Percentiles rank a stretch among this genome's conserved stretches.
phyloP scores from a whole-genome alignment of 306 rosid species.

The Medicago ruthenica region DNA sequence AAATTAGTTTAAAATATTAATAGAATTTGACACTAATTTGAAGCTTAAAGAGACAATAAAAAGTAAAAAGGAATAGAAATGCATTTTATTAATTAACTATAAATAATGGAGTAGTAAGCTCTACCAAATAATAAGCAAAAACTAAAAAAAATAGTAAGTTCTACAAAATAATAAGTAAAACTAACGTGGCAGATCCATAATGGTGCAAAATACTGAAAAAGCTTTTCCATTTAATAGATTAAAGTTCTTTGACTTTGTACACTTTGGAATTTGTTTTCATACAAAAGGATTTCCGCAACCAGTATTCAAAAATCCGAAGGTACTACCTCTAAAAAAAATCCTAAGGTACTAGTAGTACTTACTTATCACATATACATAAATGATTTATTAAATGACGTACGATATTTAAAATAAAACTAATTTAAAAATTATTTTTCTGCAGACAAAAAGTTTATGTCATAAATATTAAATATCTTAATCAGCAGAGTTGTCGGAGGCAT shows the following conservation, averaged over 20 bases:
- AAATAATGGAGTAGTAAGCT: neutral
- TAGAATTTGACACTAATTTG: too few relatives aligned
- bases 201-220: neutral
- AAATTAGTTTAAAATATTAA: too few relatives aligned
- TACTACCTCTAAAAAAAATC: neutral
- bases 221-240: neutral
- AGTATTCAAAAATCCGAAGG: neutral
- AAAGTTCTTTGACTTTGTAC: constrained; percentile 18
- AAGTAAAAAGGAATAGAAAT: too few relatives aligned
- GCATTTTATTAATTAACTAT: too few relatives aligned
- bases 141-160: too few relatives aligned
- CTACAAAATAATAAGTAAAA: neutral
- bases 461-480: neutral
- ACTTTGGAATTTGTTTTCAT: neutral
- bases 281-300: too few relatives aligned
- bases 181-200: neutral
- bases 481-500: neutral
- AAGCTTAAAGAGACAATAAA: too few relatives aligned
- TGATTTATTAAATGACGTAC: neutral
- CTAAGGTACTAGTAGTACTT: neutral
- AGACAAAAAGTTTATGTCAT: neutral
- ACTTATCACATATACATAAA: neutral
- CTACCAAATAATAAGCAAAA: neutral
- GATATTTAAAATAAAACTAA: neutral
- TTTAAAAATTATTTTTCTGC: neutral